phyloP scores from a whole-genome alignment of 345 rosid species.

The Nephelium lappaceum region DNA sequence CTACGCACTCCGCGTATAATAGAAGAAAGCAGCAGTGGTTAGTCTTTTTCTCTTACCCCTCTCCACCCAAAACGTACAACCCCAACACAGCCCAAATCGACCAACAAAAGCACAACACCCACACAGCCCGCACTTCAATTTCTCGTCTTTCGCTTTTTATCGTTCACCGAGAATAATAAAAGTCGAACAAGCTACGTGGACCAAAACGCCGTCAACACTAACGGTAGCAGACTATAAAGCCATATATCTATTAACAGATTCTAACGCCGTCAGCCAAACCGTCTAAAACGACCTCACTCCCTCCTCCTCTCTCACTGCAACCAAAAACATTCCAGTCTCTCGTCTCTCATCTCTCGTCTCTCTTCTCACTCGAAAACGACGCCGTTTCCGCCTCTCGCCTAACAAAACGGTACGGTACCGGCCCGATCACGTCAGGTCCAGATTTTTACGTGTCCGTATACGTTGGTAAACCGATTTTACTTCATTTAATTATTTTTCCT shows the following conservation, averaged over 20 bases:
- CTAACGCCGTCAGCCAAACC: constrained; percentile 52
- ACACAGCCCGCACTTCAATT: neutral
- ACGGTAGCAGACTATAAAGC: constrained; percentile 5
- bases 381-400: neutral
- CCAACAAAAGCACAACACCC: constrained; percentile 6
- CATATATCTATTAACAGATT: neutral
- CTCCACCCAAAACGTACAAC: constrained; percentile 9
- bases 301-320: constrained; percentile 33
- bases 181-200: constrained; percentile 25
- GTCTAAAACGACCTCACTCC: constrained; percentile 60
- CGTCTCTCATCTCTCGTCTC: constrained; percentile 16
- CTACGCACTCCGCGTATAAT: constrained; percentile 50
- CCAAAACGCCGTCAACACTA: constrained; percentile 31
- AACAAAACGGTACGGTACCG: constrained; percentile 6
- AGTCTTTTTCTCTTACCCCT: neutral
- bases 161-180: constrained; percentile 22
- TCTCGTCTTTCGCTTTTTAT: neutral
- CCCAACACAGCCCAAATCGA: neutral
- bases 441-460: neutral
- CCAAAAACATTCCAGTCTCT: constrained; percentile 25
- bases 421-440: constrained; percentile 23
- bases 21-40: constrained; percentile 31
- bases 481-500: neutral
- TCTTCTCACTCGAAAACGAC: constrained; percentile 25
- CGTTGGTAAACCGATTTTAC: constrained; percentile 7